Base-by-base conservation (phyloP, 345 rosid species). In the Raphanus sativus region DNA sequence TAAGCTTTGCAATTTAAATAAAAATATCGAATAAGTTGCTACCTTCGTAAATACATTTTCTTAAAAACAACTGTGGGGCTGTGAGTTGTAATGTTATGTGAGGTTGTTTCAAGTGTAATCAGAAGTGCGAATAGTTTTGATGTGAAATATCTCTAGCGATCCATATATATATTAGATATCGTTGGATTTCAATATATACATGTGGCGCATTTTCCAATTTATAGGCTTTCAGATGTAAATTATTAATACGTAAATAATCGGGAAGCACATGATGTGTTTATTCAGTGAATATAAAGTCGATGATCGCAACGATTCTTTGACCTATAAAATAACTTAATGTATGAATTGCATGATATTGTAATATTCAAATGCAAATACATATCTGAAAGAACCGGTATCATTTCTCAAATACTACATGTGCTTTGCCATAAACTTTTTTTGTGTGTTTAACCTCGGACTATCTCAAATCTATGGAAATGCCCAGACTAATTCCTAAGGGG, bases 201-300 rank as follows among this genome's bases (percentile, higher is more conserved):
- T 16, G 58, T 52, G 3, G 58, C 21, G 24, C 24, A 52, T 15
- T 52, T 52, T 52, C 58, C 58, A 52, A 52, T 52, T 16, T 15
- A 15, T 16, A 48, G 17, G 55, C 55, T 48, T 48, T 48, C 13
- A 48, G 55, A 48, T 48, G 55, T 48, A 52, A 52, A 16, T 52
- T 52, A 52, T 52, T 52, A 15, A 52, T 52, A 16, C 25, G 6
- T 16, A 52, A 52, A 52, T 52, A 52, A 52, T 52, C 59, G 25
- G 59, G 59, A 52, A 52, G 59, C 74, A 76, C 69, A 69, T 76
- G 69, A 34, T 60, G 74, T 68, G 62, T 45, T 56, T 70, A 28
- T 24, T 36, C 24, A 32, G 36, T 68, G 54, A 68, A 68, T 75
- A 75, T 30, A 42, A 30, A 59, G 38, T 45, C 52, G 45, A 75